phyloP scores from a whole-genome alignment of 805 yeast species.

The Zygosaccharomyces gambellarensis region DNA sequence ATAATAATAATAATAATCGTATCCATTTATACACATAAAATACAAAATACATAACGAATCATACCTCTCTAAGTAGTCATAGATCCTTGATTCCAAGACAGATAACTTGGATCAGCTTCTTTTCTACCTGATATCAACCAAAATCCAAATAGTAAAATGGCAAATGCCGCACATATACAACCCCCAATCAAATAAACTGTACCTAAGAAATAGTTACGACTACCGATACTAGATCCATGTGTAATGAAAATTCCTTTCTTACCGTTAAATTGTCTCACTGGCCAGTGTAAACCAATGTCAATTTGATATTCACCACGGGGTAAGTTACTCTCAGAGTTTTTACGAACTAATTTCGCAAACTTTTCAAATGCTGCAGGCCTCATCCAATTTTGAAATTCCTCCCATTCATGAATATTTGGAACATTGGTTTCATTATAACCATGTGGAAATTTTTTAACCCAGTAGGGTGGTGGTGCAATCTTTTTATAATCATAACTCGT shows the following conservation, averaged over 20 bases:
- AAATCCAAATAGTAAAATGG: slow-evolving; percentile 47
- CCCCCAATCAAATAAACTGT: slow-evolving; percentile 73
- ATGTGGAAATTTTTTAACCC: slow-evolving; percentile 73
- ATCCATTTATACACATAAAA: neutral
- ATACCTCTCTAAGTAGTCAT: slow-evolving; percentile 1
- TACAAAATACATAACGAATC: slow-evolving; percentile 2
- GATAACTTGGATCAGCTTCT: slow-evolving; percentile 62
- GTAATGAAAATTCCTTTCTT: slow-evolving; percentile 61
- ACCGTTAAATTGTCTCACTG: slow-evolving; percentile 64
- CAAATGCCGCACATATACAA: slow-evolving; percentile 57
- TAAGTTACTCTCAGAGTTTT: slow-evolving; percentile 55
- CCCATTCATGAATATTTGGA: slow-evolving; percentile 73
- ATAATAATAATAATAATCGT: neutral
- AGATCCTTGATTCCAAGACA: slow-evolving; percentile 56
- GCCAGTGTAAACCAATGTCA: slow-evolving; percentile 70
- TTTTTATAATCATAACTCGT: slow-evolving; percentile 63
- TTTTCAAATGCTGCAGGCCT: slow-evolving; percentile 71
- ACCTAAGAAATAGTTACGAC: slow-evolving; percentile 70
- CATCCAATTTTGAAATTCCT: slow-evolving; percentile 95
- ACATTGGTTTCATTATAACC: slow-evolving; percentile 83
- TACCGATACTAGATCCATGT: slow-evolving; percentile 71
- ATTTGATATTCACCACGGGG: slow-evolving; percentile 59
- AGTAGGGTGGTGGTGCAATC: slow-evolving; percentile 91
- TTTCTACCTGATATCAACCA: slow-evolving; percentile 64
- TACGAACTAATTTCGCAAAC: slow-evolving; percentile 59